These are phyloP conservation scores for Symbiodinium natans DNA, from an alignment of 73 alveolate species.

Conservation along the genomic window DNA sequence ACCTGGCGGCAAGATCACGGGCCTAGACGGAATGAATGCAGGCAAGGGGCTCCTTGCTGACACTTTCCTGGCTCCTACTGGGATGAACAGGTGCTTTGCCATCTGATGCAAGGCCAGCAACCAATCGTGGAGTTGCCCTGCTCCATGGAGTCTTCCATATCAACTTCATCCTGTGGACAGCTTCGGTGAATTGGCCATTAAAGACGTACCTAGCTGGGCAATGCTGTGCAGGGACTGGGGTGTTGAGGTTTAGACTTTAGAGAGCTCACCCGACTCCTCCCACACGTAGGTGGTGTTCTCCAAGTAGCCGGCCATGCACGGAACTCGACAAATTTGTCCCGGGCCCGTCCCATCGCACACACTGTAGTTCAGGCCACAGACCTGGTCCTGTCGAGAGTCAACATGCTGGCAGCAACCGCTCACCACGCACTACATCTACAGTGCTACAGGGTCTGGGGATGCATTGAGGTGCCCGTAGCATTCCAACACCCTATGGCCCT, in stretches of 20 bases:
- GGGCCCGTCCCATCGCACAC: slow-evolving; percentile 21
- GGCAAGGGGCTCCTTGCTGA: too few species aligned
- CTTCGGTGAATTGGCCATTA: too few species aligned
- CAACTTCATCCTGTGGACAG: neutral
- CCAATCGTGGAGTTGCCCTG: neutral
- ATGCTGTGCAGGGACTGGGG: too few species aligned
- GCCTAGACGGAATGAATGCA: too few species aligned
- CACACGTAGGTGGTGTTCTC: slow-evolving; percentile 7
- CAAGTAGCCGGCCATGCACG: neutral
- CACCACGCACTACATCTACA: neutral
- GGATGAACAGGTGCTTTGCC: too few species aligned
- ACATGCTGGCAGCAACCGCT: neutral
- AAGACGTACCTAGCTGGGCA: too few species aligned
- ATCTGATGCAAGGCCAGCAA: neutral
- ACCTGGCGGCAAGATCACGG: too few species aligned
- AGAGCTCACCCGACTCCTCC: neutral
- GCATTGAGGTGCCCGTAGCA: too few species aligned
- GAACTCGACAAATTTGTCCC: neutral
- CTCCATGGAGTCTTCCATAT: neutral
- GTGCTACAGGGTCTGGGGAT: too few species aligned
- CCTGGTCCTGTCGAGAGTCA: slow-evolving; percentile 33
- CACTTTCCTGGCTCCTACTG: too few species aligned
- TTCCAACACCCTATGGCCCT: neutral
- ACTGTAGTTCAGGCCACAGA: slow-evolving; percentile 52
- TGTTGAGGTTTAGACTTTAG: too few species aligned